Evolutionary conservation across 371 early-diverging fungal species (phyloP).

Genomic region (Mortierella sp.): DNA sequence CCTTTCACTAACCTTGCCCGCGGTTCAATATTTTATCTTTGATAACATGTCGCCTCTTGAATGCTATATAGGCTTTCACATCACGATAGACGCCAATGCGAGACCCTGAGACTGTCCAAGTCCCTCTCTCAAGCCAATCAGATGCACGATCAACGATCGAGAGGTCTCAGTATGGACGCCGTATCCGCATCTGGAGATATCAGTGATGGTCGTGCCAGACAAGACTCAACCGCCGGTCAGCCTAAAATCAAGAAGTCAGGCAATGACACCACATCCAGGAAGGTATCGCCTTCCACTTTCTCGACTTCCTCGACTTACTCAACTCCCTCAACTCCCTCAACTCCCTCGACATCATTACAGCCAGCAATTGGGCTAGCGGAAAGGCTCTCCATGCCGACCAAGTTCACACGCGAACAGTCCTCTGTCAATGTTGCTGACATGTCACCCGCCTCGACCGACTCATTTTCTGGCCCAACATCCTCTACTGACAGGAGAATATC

Average conservation of each 20-base stretch:
- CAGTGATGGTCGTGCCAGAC: not conserved
- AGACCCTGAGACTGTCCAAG: not conserved
- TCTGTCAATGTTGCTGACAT: not conserved
- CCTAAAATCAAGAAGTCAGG: no score
- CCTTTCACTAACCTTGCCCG: no score
- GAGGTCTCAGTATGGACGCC: constrained; percentile 13
- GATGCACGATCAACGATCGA: not conserved
- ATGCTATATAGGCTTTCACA: not conserved
- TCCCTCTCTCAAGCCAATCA: not conserved
- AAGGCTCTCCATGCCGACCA: not conserved
- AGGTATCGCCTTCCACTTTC: not conserved
- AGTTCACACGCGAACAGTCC: not conserved
- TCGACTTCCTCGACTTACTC: not conserved
- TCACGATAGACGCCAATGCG: constrained; percentile 13
- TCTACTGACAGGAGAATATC: not conserved
- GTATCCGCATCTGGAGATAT: constrained; percentile 16
- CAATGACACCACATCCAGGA: constrained; percentile 9
- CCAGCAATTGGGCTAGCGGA: not conserved
- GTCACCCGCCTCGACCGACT: no score
- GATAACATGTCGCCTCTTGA: not conserved
- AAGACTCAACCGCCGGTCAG: constrained; percentile 3
- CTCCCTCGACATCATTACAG: not conserved
- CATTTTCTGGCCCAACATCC: no score
- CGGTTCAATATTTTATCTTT: not conserved
- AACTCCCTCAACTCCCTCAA: not conserved